Percentiles rank a stretch among this genome's conserved stretches.
phyloP scores from a whole-genome alignment of 2,329 filamentous ascomycete species.

The Trichoderma oligosporum region DNA sequence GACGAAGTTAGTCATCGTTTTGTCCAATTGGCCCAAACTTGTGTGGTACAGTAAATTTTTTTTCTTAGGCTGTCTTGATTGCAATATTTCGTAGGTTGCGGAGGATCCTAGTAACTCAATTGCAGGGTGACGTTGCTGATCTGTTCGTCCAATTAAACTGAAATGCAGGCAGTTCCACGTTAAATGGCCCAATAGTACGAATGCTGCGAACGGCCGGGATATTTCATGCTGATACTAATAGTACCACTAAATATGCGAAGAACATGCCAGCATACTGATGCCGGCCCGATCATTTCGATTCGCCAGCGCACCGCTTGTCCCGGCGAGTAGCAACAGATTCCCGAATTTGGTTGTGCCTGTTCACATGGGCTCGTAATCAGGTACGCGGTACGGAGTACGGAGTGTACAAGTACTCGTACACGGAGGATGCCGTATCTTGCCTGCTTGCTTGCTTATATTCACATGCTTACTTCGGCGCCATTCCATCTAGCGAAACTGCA shows the following conservation, averaged over 20 bases:
- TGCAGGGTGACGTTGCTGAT: not conserved
- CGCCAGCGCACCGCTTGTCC: not conserved
- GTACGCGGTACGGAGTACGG: not conserved
- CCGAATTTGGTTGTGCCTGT: no score
- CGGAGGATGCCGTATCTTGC: not conserved
- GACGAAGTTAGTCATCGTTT: not conserved
- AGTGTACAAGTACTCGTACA: no score
- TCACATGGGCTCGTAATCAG: no score
- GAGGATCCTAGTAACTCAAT: not conserved
- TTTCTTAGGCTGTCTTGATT: not conserved
- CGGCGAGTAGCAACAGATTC: no score
- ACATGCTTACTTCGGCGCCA: no score
- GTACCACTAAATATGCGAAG: not conserved
- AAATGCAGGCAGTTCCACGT: not conserved
- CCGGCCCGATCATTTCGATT: not conserved
- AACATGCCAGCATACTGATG: not conserved
- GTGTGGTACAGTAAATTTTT: not conserved
- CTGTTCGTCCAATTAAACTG: not conserved
- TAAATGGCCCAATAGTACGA: not conserved
- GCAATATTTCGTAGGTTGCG: not conserved
- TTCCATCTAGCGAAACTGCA: no score
- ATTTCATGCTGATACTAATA: not conserved
- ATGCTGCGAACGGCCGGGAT: not conserved
- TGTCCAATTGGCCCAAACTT: not conserved
- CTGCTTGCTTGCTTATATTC: no score